These are phyloP conservation scores for Seiridium unicorne DNA, from an alignment of 2,329 filamentous ascomycete genomes.

Conservation along the genomic window DNA sequence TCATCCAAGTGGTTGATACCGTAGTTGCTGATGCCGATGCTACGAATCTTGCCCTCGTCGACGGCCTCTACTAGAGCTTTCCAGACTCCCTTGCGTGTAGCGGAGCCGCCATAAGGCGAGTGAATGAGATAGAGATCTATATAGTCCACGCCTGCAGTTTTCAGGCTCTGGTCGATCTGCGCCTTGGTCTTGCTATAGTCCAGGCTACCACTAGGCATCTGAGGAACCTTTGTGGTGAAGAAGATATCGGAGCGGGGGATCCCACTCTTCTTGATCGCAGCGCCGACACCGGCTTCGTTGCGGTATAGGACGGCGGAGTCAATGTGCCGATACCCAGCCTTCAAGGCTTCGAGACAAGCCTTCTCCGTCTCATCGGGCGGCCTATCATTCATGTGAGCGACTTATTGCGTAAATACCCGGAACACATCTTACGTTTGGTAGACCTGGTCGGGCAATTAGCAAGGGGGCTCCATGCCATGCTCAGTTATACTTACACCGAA, in stretches of 20 bases:
- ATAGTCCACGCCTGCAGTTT: slow-evolving; percentile 61
- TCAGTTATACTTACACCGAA: slow-evolving; percentile 45
- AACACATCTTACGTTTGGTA: slow-evolving; percentile 46
- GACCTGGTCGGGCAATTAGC: slow-evolving; percentile 33
- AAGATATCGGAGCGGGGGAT: slow-evolving; percentile 49
- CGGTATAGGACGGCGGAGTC: slow-evolving; percentile 52
- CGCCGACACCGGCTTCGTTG: slow-evolving; percentile 49
- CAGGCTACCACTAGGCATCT: slow-evolving; percentile 24
- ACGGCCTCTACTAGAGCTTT: slow-evolving; percentile 60
- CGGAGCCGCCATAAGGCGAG: slow-evolving; percentile 56
- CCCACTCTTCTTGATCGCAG: slow-evolving; percentile 36
- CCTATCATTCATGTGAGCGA: slow-evolving; percentile 15
- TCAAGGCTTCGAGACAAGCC: slow-evolving; percentile 41
- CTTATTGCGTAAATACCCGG: too few relatives aligned
- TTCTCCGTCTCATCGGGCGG: slow-evolving; percentile 35
- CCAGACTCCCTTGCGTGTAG: slow-evolving; percentile 58
- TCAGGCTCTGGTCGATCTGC: slow-evolving; percentile 62
- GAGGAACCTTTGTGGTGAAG: slow-evolving; percentile 55
- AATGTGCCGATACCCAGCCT: slow-evolving; percentile 55
- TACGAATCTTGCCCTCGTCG: slow-evolving; percentile 59
- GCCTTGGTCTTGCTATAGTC: slow-evolving; percentile 63
- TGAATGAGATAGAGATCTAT: slow-evolving; percentile 67
- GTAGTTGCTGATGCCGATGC: slow-evolving; percentile 64
- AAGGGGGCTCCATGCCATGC: background rate
- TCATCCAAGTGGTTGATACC: slow-evolving; percentile 62